Evolutionary conservation across 164 flowering plant genomes (phyloP), one percentile per base, ranked within the genome.

Genomic region (Macadamia tetraphylla): DNA sequence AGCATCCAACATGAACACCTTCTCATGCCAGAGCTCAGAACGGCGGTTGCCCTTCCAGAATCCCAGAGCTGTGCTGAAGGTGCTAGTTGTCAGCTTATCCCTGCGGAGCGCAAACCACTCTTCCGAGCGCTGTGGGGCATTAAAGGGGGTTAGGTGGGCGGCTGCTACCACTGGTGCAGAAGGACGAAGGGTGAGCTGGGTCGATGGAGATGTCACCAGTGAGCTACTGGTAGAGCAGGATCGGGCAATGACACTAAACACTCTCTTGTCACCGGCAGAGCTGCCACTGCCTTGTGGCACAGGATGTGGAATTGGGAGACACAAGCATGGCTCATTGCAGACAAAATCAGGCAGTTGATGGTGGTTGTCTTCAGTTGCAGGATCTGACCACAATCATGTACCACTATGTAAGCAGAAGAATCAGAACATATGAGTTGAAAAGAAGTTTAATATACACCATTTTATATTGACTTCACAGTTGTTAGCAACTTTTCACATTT

Each of bases 31-130:
- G 35, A 95, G 93, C 79, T 86, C 95, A 60, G 71, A 63, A 1
- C 98, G 83, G 18, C 94, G 89, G 8, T 74, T 83, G 58, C 94
- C 91, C 77, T 92, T 95, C 98, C 99, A 95, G 56, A 95, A 83
- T 7, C 99, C 98, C 56, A 95, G 72, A 31, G 91, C 97, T 15
- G 99, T 89, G 79, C 97, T 87, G 78, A 95, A 95, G 51, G 96
- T 87, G 83, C 99, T 95, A 12, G 98, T 85, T 9, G 98, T 95
- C 56, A 95, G 82, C 80, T 79, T 90, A 78, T 92, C 91, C 77
- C 68, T 86, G 10, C 98, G 86, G 31, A 90, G 88, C 15, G 90
- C 93, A 75, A 95, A 95, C 99, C 99, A 95, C 76, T 92, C 96
- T 1, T 85, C 91, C 6, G 98, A 95, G 52, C 83, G 89, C 70